These are phyloP conservation scores for Sungouiella thailandica DNA, from an alignment of 805 yeast species.

Conservation along the genomic window DNA sequence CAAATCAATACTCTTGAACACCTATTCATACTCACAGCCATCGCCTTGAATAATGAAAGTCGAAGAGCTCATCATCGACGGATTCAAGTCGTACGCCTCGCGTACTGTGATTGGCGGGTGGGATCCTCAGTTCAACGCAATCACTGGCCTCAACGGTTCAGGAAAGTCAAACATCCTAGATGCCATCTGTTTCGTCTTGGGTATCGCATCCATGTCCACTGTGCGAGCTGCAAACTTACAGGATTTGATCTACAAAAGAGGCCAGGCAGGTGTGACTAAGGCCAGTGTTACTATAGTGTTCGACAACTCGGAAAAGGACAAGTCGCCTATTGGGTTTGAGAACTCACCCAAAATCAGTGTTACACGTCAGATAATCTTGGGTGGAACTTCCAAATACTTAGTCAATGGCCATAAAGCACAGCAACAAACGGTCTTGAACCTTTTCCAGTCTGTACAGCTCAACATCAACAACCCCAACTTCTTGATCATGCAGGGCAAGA, in stretches of 20 bases:
- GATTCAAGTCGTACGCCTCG: constrained; percentile 95
- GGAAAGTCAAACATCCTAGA: constrained; percentile 96
- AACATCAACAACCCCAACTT: constrained; percentile 97
- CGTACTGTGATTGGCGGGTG: constrained; percentile 93
- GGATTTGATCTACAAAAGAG: constrained; percentile 92
- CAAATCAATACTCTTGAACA: too few species aligned
- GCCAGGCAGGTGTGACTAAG: constrained; percentile 96
- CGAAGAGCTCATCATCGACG: constrained; percentile 95
- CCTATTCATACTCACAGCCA: too few species aligned
- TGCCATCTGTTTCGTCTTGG: constrained; percentile 97
- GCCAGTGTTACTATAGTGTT: constrained; percentile 96
- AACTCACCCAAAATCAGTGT: constrained; percentile 75
- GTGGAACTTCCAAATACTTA: constrained; percentile 87
- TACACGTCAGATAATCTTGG: constrained; percentile 84
- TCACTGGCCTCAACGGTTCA: constrained; percentile 95
- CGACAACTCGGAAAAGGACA: constrained; percentile 71
- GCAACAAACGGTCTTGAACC: constrained; percentile 82
- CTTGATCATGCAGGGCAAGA: constrained; percentile 97
- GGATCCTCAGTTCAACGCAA: constrained; percentile 96
- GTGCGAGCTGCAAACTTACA: constrained; percentile 91
- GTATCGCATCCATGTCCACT: constrained; percentile 90
- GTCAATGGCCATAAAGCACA: constrained; percentile 96
- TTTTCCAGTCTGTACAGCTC: constrained; percentile 91
- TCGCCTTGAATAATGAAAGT: constrained; percentile 79
- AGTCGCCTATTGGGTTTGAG: constrained; percentile 86